phyloP scores from a whole-genome alignment of 139 green algal species.

The Dunaliella primolecta region DNA sequence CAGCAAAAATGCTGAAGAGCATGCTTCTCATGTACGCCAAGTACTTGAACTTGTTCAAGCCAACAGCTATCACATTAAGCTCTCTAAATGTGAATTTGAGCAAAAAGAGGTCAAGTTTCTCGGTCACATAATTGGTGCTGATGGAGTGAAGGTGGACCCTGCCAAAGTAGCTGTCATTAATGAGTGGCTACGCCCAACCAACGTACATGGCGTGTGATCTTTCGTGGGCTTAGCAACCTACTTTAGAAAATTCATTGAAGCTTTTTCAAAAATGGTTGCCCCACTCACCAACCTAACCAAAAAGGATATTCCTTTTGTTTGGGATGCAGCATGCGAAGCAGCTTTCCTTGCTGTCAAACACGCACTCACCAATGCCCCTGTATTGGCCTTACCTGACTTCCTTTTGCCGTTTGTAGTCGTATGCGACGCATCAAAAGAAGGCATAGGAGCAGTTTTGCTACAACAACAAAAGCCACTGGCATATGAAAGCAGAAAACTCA shows the following conservation, averaged over 20 bases:
- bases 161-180: slow-evolving; percentile 33
- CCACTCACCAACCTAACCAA: slow-evolving; percentile 33
- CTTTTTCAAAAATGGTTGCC: slow-evolving; percentile 38
- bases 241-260: slow-evolving; percentile 22
- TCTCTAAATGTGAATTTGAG: background rate
- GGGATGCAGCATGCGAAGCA: background rate
- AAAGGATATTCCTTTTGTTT: background rate
- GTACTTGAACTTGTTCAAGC: background rate
- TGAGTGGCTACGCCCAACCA: slow-evolving; percentile 10
- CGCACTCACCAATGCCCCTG: background rate
- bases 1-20: slow-evolving; percentile 13
- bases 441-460: background rate
- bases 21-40: background rate
- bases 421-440: background rate
- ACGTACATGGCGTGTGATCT: slow-evolving; percentile 21
- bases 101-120: slow-evolving; percentile 28
- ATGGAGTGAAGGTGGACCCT: slow-evolving; percentile 31
- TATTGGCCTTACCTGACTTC: background rate
- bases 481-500: background rate
- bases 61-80: background rate
- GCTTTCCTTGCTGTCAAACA: background rate
- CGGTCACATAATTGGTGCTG: slow-evolving; percentile 24
- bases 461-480: background rate
- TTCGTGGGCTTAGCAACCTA: slow-evolving; percentile 54
- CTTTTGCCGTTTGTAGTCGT: background rate